Conservation (phyloP, 768 basidiomycete genomes). For the Roridomyces roridus region DNA sequence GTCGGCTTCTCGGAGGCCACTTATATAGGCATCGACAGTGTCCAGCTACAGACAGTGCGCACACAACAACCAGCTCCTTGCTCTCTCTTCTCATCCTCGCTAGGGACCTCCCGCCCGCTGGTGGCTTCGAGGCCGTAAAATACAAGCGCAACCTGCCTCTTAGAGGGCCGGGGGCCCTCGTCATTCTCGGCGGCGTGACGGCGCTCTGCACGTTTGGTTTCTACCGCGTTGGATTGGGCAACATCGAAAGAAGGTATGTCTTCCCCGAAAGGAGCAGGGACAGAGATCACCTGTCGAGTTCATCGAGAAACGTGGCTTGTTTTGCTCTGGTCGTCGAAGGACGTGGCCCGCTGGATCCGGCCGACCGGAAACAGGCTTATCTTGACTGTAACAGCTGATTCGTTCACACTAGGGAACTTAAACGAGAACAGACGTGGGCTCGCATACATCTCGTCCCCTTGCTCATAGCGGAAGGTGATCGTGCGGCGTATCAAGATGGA, state of each 20-base stretch:
- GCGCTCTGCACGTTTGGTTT: conserved; percentile 90
- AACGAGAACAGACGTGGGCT: conserved; percentile 94
- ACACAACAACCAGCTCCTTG: conserved; percentile 12
- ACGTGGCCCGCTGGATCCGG: conserved; percentile 19
- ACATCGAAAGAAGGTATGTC: conserved; percentile 86
- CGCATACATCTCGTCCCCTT: conserved; percentile 93
- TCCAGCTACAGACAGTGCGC: conserved; percentile 36
- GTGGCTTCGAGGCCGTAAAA: conserved; percentile 90
- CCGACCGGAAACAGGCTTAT: conserved; percentile 43
- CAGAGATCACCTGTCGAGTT: conserved; percentile 33
- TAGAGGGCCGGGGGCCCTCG: conserved; percentile 84
- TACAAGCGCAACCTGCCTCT: conserved; percentile 97
- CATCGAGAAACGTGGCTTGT: conserved; percentile 35
- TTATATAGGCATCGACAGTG: conserved; percentile 54
- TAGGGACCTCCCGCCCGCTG: conserved; percentile 95
- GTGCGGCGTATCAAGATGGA: conserved; percentile 83
- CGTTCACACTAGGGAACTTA: conserved; percentile 77
- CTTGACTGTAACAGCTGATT: conserved; percentile 47
- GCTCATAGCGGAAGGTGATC: conserved; percentile 92
- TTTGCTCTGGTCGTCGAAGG: conserved; percentile 12
- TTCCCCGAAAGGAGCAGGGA: conserved; percentile 35
- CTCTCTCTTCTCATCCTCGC: conserved; percentile 19
- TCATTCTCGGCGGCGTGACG: conserved; percentile 85
- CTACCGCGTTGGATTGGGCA: conserved; percentile 89
- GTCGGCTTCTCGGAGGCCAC: neutral